These are phyloP conservation scores for Aegle marmelos DNA, from an alignment of 345 rosid species.

Conservation along the genomic window DNA sequence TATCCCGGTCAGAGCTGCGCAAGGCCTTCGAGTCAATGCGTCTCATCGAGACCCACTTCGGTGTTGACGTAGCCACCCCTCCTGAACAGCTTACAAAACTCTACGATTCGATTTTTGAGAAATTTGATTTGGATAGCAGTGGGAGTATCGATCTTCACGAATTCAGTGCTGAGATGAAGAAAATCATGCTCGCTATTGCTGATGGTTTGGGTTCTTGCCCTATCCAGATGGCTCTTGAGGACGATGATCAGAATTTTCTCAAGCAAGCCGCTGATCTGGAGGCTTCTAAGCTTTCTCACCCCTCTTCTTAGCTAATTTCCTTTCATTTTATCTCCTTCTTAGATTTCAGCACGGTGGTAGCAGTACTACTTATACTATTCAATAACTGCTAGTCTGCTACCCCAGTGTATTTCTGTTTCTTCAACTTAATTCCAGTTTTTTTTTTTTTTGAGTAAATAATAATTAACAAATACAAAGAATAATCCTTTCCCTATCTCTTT, in stretches of 20 bases:
- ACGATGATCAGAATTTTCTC: slow-evolving; percentile 45
- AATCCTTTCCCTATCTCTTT: not conserved
- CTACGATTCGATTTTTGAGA: slow-evolving; percentile 66
- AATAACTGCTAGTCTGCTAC: not conserved
- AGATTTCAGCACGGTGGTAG: too few species aligned
- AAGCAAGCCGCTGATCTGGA: slow-evolving; percentile 77
- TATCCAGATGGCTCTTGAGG: slow-evolving; percentile 67
- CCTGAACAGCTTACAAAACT: slow-evolving; percentile 51
- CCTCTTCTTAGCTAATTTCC: slow-evolving; percentile 5
- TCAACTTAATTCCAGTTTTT: too few species aligned
- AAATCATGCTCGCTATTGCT: slow-evolving; percentile 69
- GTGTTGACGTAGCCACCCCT: slow-evolving; percentile 48
- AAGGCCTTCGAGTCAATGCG: slow-evolving; percentile 67
- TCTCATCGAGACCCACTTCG: slow-evolving; percentile 59
- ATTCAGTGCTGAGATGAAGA: slow-evolving; percentile 63
- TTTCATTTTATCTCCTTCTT: not conserved
- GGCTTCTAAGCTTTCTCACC: slow-evolving; percentile 41
- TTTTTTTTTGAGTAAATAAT: too few species aligned
- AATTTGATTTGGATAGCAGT: slow-evolving; percentile 56
- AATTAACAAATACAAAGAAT: too few species aligned
- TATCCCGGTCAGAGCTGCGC: slow-evolving; percentile 59
- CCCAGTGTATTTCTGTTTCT: too few species aligned
- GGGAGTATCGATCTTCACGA: slow-evolving; percentile 52
- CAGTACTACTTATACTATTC: not conserved
- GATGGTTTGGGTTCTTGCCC: slow-evolving; percentile 69